These are phyloP conservation scores for Epichloe gansuensis DNA, from an alignment of 2,329 filamentous ascomycete genomes.

Conservation along the genomic window DNA sequence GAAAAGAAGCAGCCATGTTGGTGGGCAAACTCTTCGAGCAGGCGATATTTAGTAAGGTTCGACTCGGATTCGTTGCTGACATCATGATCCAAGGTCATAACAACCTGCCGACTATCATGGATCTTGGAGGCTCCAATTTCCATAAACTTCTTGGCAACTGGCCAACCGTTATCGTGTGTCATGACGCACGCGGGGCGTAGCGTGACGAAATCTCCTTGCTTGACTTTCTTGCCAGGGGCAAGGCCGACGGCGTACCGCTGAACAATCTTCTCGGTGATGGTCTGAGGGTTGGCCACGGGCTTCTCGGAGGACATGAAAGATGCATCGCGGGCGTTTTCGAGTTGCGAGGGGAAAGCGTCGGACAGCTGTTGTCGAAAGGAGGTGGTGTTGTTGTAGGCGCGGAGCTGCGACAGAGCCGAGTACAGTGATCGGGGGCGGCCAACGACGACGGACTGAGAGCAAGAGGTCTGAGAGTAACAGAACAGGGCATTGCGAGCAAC, in stretches of 20 bases:
- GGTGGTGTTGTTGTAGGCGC: not conserved
- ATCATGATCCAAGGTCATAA: slow-evolving; percentile 79
- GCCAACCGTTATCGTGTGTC: slow-evolving; percentile 78
- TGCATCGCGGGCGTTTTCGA: slow-evolving; percentile 38
- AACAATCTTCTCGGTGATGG: slow-evolving; percentile 80
- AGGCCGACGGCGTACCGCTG: slow-evolving; percentile 71
- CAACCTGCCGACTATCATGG: slow-evolving; percentile 57
- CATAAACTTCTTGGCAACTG: slow-evolving; percentile 64
- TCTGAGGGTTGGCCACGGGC: slow-evolving; percentile 5
- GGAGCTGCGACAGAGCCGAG: not conserved
- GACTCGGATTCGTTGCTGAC: slow-evolving; percentile 69
- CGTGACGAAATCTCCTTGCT: slow-evolving; percentile 71
- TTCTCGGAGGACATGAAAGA: slow-evolving; percentile 37
- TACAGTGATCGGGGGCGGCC: not conserved
- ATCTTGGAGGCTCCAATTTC: slow-evolving; percentile 63
- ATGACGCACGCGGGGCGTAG: slow-evolving; percentile 63
- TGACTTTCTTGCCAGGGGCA: slow-evolving; percentile 59
- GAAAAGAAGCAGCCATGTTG: slow-evolving; percentile 64
- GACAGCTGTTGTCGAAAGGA: not conserved
- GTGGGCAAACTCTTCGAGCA: slow-evolving; percentile 72
- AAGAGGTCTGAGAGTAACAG: not conserved
- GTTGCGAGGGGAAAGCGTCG: slow-evolving; percentile 50
- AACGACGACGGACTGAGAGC: not conserved
- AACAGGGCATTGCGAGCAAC: not conserved
- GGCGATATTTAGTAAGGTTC: slow-evolving; percentile 70